Evolutionary conservation across 2,329 filamentous ascomycete species (phyloP), one percentile per base, ranked within the genome.

Genomic region (Fusarium sp.): DNA sequence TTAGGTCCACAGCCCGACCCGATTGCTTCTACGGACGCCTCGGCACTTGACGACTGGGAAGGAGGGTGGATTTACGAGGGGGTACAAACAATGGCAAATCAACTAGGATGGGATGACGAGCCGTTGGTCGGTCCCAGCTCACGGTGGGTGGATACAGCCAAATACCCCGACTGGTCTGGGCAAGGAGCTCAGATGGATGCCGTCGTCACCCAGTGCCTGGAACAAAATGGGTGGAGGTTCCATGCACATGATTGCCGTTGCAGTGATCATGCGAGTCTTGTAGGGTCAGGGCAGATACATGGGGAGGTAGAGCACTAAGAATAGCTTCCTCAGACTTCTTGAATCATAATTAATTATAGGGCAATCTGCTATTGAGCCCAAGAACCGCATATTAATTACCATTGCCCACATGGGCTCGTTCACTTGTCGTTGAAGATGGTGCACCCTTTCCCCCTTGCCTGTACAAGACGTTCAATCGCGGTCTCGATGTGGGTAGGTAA

Each of bases 1-100:
- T 66, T 66, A 6, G 64, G 64, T 24, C 64, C 64, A 39, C 56
- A 60, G 31, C 54, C 64, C 27, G 54, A 65, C 43, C 64, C 56
- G 16, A n/a, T 50, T 60, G 52, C 29, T 52, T 65, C 56, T n/a
- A 60, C 64, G 54, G 43, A 10, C 9, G 6, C 14, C n/a, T 57
- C 31, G 6, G 41, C 43, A 31, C 57, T 41, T 48, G 20, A 14
- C 18, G 16, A 63, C 22, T 20, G 54, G 52, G 31, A 18, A 16
- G 24, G 56, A 41, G 16, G 29, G 5, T 18, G 13, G 20, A 7
- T 63, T 27, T 63, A 54, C 43, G 33, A 54, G 22, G 3, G 29
- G 29, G 31, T 13, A 9, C 39, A 65, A 20, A 13, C 7, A 7
- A 37, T 7, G 20, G 63, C 63, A 27, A 31, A 31, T 9, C 27